Base-by-base conservation (phyloP, 495 filamentous ascomycete species). In the Talaromyces borbonicus region DNA sequence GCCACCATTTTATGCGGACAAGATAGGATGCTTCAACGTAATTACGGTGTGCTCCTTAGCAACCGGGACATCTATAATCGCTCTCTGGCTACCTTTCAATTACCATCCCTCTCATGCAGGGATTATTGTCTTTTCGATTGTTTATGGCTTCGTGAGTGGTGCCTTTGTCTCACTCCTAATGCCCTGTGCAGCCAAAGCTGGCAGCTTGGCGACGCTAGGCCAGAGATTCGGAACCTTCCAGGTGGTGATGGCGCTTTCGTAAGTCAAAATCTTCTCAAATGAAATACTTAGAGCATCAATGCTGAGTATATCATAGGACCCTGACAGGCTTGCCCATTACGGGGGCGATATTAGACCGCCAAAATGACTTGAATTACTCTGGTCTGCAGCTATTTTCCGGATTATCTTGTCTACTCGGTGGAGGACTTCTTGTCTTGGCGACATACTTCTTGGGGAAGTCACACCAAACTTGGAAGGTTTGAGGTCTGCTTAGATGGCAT, bases 311-410 rank as follows among this genome's bases (percentile, higher is more conserved):
- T 8, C 19, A 1, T 33, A 65, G 61, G 8, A 46, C 43, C 20
- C 47, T 66, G 8, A 63, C 60, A 1, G 57, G 59, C 20, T 51
- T 63, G 3, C 62, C 57, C 0, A 63, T 60, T 33, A 53, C 52
- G 48, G 62, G 59, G 3, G 54, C 58, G 4, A 57, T 66, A 12
- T 43, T 60, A n/a, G 31, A 43, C 14, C 24, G 32, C 5, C 43
- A 55, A 20, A 11, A 18, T 5, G 51, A 54, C 0, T 36, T 41
- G 6, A 26, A 50, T 23, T 84, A 69, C 53, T 43, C 66, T 2
- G 72, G 74, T 12, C 35, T 81, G 45, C 70, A 79, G 58, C 64
- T 83, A 3, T 85, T 79, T 50, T 66, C 67, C 20, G 78, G 77
- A 6, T 53, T 69, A 8, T 57, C 66, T 20, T 66, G 76, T 5